Percentiles rank a stretch among this genome's conserved stretches.
phyloP scores from a whole-genome alignment of 2,329 filamentous ascomycete genomes.

The Epichloe hybrida region DNA sequence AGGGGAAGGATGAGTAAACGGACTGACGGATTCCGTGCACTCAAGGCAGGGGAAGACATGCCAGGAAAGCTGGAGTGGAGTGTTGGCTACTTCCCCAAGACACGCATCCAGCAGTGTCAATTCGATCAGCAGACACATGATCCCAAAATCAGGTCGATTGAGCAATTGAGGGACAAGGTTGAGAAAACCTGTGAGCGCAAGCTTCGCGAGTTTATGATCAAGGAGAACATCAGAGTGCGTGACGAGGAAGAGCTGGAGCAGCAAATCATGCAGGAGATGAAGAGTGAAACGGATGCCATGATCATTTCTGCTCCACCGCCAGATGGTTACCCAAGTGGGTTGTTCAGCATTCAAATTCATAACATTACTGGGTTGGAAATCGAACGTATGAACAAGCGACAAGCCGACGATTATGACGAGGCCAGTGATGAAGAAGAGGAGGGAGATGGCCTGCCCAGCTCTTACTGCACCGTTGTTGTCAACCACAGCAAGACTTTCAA shows the following conservation, averaged over 20 bases:
- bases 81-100: conserved; percentile 59
- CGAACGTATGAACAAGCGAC: conserved; percentile 42
- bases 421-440: conserved; percentile 43
- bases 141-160: conserved; percentile 39
- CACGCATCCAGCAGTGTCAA: conserved; percentile 47
- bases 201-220: conserved; percentile 45
- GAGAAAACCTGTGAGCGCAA: conserved; percentile 42
- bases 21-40: conserved; percentile 49
- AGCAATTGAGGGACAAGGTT: conserved; percentile 46
- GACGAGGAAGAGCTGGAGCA: conserved; percentile 52
- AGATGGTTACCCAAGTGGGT: conserved; percentile 46
- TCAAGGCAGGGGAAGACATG: conserved; percentile 53
- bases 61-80: conserved; percentile 57
- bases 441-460: conserved; percentile 51
- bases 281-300: conserved; percentile 46
- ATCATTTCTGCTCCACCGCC: conserved; percentile 55
- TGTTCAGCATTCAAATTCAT: conserved; percentile 58
- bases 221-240: conserved; percentile 31
- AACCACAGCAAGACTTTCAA: conserved; percentile 59
- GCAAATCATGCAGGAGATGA: conserved; percentile 54
- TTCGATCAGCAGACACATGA: conserved; percentile 48
- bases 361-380: conserved; percentile 58
- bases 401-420: conserved; percentile 31
- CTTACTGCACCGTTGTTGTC: conserved; percentile 60
- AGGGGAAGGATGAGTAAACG: conserved; percentile 50